Conservation (phyloP, 2,329 filamentous ascomycete genomes). For the Phoma herbarum region DNA sequence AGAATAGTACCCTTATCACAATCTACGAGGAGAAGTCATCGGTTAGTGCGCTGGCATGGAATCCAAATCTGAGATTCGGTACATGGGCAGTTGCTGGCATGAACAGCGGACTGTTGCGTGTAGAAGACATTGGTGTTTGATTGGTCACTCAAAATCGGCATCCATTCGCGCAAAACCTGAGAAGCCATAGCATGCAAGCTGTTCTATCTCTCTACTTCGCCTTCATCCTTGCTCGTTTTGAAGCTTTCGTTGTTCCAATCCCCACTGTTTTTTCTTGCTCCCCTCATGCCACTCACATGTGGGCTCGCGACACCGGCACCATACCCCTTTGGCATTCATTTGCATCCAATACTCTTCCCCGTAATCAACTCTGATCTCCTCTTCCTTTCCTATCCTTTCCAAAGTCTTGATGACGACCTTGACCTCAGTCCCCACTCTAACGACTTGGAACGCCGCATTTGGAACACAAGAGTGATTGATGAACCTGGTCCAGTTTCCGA, state of each 20-base stretch:
- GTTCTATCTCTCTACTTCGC: not conserved
- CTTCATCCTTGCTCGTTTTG: not conserved
- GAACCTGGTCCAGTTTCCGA: not conserved
- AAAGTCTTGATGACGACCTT: not conserved
- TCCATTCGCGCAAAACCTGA: not conserved
- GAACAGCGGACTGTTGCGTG: slow-evolving; percentile 58
- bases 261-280: not conserved
- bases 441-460: not conserved
- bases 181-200: not conserved
- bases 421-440: not conserved
- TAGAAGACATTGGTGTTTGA: slow-evolving; percentile 57
- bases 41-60: slow-evolving; percentile 59
- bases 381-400: not conserved
- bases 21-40: slow-evolving; percentile 57
- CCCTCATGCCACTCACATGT: not conserved
- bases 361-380: slow-evolving; percentile 1
- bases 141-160: not conserved
- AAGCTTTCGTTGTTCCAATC: not conserved
- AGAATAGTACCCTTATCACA: slow-evolving; percentile 49
- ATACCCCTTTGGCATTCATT: not conserved
- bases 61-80: slow-evolving; percentile 59
- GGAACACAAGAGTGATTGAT: slow-evolving; percentile 8
- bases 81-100: slow-evolving; percentile 62
- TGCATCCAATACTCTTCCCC: not conserved
- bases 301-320: not conserved